Evolutionary conservation across 2,329 filamentous ascomycete genomes (phyloP), one percentile per base, ranked within the genome.

Genomic region (Colletotrichum euphorbiae): DNA sequence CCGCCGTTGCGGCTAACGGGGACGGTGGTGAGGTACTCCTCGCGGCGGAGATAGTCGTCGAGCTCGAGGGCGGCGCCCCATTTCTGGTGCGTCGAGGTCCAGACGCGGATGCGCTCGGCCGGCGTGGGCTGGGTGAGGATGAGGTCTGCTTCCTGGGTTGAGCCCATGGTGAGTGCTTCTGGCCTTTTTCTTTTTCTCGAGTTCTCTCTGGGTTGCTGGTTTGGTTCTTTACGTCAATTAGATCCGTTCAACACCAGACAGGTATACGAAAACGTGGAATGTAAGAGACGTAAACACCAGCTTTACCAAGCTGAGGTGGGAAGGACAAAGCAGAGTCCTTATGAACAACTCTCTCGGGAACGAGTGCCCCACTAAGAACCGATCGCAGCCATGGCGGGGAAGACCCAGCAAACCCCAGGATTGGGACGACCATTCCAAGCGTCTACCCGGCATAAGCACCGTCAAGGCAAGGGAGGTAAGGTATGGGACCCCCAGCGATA

Each of bases 41-140:
- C 90, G 50, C 90, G 85, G 48, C 82, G 77, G 43, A 92, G 77
- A 74, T 92, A 93, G 42, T 83, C 80, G 1, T 84, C 73, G 5
- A 84, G 74, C 4, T 81, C 79, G 3, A 92, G 81, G 1, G 87
- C 82, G 45, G 81, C 81, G 11, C 86, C 87, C 90, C 90, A 93
- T 72, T 82, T 82, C 21, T 78, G 73, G 59, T 87, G 83, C 43
- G 86, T 90, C 51, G 83, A 79, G 6, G 78, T 80, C 86, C 87
- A 91, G 59, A 85, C 87, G 55, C 77, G 78, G 19, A 74, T 71
- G 68, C 83, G 84, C 75, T 93, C 90, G 7, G 80, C 78, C 2
- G 79, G 73, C 1, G 87, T 91, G 1, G 90, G 87, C 70, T 85
- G 82, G 43, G 82, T 79, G 70, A 92, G 85, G 65, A 81, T 71